Evolutionary conservation across 2,329 filamentous ascomycete genomes (phyloP).

Genomic region (Sporothrix variecibatus): DNA sequence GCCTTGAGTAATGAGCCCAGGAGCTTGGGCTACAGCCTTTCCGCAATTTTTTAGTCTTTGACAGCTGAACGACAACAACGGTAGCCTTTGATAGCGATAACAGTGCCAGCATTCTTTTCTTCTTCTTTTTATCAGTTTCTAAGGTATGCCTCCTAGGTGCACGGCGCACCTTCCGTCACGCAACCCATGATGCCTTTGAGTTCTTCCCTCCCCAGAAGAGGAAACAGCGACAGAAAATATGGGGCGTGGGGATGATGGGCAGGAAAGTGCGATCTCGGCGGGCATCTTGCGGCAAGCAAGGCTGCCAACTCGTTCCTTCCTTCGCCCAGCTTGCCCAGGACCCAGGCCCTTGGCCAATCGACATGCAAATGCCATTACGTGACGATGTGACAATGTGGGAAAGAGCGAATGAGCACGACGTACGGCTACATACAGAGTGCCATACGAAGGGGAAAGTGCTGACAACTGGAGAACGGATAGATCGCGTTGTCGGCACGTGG

Average conservation of each 20-base stretch:
- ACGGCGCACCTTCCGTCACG: not conserved
- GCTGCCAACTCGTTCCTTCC: slow-evolving; percentile 6
- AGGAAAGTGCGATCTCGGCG: not conserved
- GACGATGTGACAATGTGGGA: not conserved
- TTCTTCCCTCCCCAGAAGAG: not conserved
- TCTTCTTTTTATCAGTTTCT: not conserved
- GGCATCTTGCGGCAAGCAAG: not conserved
- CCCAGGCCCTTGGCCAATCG: slow-evolving; percentile 4
- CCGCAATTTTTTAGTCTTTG: not conserved
- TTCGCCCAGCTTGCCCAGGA: not conserved
- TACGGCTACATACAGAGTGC: not conserved
- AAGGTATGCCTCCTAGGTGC: not conserved
- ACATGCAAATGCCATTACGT: slow-evolving; percentile 19
- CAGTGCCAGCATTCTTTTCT: not conserved
- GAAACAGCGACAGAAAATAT: not conserved
- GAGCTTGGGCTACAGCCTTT: slow-evolving; percentile 2
- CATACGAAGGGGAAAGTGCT: not conserved
- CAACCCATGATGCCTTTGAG: not conserved
- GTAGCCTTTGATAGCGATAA: slow-evolving; percentile 13
- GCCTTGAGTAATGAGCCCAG: slow-evolving; percentile 8
- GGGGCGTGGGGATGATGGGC: slow-evolving; percentile 11
- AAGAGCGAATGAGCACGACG: not conserved
- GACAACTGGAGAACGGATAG: not conserved
- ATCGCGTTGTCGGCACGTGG: slow-evolving; percentile 2
- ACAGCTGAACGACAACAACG: not conserved